Conservation (phyloP, 2,329 filamentous ascomycete genomes). For the Hysterium pulicare region DNA sequence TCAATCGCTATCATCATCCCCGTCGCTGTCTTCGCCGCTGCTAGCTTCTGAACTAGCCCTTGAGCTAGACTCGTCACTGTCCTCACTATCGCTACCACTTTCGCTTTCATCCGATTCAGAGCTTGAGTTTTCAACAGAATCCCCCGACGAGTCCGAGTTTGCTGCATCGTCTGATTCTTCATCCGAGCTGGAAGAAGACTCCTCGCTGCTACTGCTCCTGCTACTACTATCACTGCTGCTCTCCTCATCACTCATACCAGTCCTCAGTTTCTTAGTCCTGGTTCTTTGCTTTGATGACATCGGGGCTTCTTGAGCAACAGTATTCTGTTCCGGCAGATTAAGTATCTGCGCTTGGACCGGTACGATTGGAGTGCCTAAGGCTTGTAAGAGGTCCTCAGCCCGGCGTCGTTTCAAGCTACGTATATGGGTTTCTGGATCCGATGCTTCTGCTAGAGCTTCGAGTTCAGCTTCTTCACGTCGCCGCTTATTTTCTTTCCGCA, state of each 20-base stretch:
- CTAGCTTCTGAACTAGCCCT: slow-evolving; percentile 8
- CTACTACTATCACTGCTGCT: slow-evolving; percentile 18
- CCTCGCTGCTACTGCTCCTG: slow-evolving; percentile 19
- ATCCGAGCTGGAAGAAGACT: slow-evolving; percentile 10
- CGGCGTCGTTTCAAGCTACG: slow-evolving; percentile 32
- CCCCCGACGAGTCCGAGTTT: slow-evolving; percentile 5
- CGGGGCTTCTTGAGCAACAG: slow-evolving; percentile 10
- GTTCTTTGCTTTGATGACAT: slow-evolving; percentile 2
- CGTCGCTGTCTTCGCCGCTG: slow-evolving; percentile 6
- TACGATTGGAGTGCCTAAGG: slow-evolving; percentile 22
- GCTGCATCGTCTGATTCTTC: slow-evolving; percentile 16
- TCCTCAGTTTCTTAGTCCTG: slow-evolving; percentile 11
- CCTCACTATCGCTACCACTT: too few species aligned
- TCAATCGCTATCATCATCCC: background rate
- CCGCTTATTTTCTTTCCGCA: slow-evolving; percentile 29
- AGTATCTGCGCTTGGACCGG: background rate
- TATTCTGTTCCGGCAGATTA: background rate
- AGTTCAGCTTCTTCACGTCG: slow-evolving; percentile 29
- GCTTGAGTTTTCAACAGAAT: background rate
- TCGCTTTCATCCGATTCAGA: background rate
- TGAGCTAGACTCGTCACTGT: too few species aligned
- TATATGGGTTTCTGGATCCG: slow-evolving; percentile 27
- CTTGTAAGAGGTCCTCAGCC: slow-evolving; percentile 28
- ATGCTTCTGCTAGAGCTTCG: slow-evolving; percentile 20
- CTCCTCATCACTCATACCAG: slow-evolving; percentile 23